Evolutionary conservation across 768 basidiomycete species (phyloP).

Genomic region (Serendipita vermifera): DNA sequence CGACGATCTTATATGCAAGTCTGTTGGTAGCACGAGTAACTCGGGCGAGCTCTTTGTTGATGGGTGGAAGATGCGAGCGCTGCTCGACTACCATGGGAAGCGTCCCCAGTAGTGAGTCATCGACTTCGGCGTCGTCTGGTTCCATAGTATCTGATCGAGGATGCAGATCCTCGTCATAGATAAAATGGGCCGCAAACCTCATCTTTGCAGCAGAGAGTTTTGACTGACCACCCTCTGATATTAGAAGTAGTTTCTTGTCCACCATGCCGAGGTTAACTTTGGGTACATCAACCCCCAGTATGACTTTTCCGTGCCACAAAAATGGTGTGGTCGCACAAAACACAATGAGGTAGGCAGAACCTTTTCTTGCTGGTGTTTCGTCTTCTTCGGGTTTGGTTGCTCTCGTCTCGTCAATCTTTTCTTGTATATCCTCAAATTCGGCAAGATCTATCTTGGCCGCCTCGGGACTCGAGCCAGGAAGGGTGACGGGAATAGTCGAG

Average conservation of each 20-base stretch:
- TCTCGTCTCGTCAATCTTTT: conserved; percentile 7
- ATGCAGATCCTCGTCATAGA: conserved; percentile 27
- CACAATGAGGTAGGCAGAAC: background rate
- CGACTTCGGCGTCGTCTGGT: conserved; percentile 48
- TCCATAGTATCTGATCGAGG: background rate
- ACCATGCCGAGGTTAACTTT: conserved; percentile 69
- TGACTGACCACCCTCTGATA: conserved; percentile 78
- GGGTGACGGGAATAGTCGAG: conserved; percentile 20
- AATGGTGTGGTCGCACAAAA: background rate
- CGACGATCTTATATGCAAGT: conserved; percentile 83
- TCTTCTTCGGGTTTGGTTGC: background rate
- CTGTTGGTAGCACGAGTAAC: conserved; percentile 82
- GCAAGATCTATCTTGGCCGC: conserved; percentile 35
- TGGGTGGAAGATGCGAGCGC: conserved; percentile 80
- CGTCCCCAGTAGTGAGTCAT: conserved; percentile 30
- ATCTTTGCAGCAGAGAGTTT: conserved; percentile 67
- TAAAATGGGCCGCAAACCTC: conserved; percentile 53
- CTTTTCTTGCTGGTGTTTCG: no score
- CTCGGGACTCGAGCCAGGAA: conserved; percentile 23
- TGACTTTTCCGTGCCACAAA: conserved; percentile 4
- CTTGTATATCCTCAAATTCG: conserved; percentile 28
- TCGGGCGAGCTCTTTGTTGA: conserved; percentile 81
- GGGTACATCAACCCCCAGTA: conserved; percentile 22
- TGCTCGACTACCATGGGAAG: conserved; percentile 53
- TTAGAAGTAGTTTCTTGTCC: conserved; percentile 79